Conservation (phyloP, 1,139 yeast genomes). For the Diutina mesorugosa region DNA sequence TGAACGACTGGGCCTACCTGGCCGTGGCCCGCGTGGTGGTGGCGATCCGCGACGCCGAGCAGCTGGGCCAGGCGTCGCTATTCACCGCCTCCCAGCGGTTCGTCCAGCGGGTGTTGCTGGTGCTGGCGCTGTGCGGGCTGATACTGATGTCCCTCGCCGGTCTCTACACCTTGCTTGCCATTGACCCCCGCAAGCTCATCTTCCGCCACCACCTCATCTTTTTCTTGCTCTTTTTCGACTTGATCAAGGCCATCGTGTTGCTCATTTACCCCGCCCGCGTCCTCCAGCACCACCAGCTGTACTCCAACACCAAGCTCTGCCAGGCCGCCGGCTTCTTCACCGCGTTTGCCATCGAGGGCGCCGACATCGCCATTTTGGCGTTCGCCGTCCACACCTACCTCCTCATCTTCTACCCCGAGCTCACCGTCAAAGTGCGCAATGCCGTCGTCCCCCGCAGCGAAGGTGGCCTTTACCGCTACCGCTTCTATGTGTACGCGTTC, state of each 20-base stretch:
- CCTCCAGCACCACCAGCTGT: constrained; percentile 32
- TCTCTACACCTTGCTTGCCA: constrained; percentile 40
- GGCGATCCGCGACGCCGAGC: not conserved
- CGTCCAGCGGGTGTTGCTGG: constrained; percentile 1
- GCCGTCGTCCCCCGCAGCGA: constrained; percentile 24
- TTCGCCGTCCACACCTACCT: constrained; percentile 78
- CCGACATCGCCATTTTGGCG: constrained; percentile 71
- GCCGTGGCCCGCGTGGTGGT: not conserved
- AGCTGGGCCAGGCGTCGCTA: not conserved
- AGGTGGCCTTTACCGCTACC: constrained; percentile 61
- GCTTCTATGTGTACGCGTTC: constrained; percentile 46
- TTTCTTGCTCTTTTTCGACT: constrained; percentile 56
- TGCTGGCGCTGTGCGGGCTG: constrained; percentile 3
- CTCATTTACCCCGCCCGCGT: constrained; percentile 62
- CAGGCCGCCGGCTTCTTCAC: constrained; percentile 79
- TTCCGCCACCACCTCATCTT: constrained; percentile 66
- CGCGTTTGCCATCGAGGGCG: constrained; percentile 74
- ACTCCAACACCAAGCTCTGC: constrained; percentile 43
- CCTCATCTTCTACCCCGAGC: constrained; percentile 50
- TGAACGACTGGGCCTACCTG: not conserved
- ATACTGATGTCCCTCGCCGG: not conserved
- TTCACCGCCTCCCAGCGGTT: not conserved
- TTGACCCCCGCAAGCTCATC: constrained; percentile 47
- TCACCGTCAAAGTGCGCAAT: constrained; percentile 31
- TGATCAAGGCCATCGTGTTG: constrained; percentile 59